phyloP scores from a whole-genome alignment of 2,329 filamentous ascomycete species.

The Graphium sp. region DNA sequence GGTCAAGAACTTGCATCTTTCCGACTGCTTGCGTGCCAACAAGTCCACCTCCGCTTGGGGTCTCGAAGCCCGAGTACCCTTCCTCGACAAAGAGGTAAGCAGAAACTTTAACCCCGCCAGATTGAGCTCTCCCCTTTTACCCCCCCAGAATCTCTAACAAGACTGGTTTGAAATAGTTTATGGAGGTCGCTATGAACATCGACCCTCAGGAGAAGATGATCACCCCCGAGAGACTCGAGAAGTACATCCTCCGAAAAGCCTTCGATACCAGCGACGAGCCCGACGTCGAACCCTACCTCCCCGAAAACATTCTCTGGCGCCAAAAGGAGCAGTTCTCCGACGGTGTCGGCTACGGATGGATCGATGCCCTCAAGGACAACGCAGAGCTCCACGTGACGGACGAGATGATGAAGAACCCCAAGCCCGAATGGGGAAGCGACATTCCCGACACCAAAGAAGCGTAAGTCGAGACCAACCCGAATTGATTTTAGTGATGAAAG shows the following conservation, averaged over 20 bases:
- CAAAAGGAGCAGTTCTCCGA: slow-evolving; percentile 99
- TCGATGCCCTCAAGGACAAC: slow-evolving; percentile 89
- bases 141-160: too few species aligned
- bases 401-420: slow-evolving; percentile 97
- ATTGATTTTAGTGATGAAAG: slow-evolving; percentile 1
- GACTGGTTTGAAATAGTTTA: slow-evolving; percentile 65
- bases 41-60: slow-evolving; percentile 98
- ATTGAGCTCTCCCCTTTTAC: too few species aligned
- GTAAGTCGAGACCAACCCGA: slow-evolving; percentile 26
- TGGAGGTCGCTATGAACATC: slow-evolving; percentile 83
- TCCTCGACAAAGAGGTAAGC: slow-evolving; percentile 75
- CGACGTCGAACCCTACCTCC: slow-evolving; percentile 69
- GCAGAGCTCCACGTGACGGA: slow-evolving; percentile 82
- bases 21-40: slow-evolving; percentile 96
- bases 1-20: slow-evolving; percentile 88
- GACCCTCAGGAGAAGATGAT: slow-evolving; percentile 96
- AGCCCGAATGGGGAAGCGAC: slow-evolving; percentile 86
- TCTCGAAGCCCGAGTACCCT: slow-evolving; percentile 91
- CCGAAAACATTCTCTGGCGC: slow-evolving; percentile 87
- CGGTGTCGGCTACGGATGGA: slow-evolving; percentile 97
- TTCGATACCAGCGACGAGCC: slow-evolving; percentile 89
- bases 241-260: slow-evolving; percentile 94
- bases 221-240: slow-evolving; percentile 75
- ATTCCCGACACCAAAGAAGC: slow-evolving; percentile 95
- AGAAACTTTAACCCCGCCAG: too few species aligned